Conservation (phyloP, 768 basidiomycete species). For the Serendipita indica region DNA sequence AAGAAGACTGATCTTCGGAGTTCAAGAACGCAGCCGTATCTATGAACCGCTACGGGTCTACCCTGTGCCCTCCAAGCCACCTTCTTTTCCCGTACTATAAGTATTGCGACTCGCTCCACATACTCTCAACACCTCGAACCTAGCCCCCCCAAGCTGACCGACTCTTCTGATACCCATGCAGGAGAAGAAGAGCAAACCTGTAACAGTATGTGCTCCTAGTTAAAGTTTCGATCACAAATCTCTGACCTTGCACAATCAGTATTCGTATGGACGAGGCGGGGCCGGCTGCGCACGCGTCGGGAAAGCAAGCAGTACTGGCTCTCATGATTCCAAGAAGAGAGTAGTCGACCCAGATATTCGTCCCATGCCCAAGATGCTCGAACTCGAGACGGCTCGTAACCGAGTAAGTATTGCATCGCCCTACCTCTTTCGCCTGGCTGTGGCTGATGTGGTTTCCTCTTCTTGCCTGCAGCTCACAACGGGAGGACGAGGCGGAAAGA, state of each 20-base stretch:
- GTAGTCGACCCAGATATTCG: neutral
- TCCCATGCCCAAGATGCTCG: neutral
- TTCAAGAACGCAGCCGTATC: no score
- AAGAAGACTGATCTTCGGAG: no score
- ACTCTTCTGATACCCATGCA: no score
- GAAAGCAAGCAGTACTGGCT: no score
- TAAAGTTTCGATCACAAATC: neutral
- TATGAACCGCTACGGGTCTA: no score
- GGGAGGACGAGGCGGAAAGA: neutral
- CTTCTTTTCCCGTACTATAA: no score
- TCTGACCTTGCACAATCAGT: no score
- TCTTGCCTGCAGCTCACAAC: neutral
- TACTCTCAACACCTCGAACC: no score
- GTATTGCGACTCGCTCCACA: neutral
- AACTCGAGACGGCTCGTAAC: constrained; percentile 7
- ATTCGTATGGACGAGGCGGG: constrained; percentile 1
- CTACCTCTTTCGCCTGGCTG: neutral
- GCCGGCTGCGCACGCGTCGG: neutral
- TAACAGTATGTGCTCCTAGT: neutral
- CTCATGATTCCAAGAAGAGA: neutral
- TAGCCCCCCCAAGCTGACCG: no score
- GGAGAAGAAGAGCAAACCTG: neutral
- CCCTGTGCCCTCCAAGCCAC: no score
- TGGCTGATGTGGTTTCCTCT: neutral
- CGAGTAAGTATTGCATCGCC: neutral